Conservation (phyloP, 805 yeast species). For the Ogataea polymorpha region DNA sequence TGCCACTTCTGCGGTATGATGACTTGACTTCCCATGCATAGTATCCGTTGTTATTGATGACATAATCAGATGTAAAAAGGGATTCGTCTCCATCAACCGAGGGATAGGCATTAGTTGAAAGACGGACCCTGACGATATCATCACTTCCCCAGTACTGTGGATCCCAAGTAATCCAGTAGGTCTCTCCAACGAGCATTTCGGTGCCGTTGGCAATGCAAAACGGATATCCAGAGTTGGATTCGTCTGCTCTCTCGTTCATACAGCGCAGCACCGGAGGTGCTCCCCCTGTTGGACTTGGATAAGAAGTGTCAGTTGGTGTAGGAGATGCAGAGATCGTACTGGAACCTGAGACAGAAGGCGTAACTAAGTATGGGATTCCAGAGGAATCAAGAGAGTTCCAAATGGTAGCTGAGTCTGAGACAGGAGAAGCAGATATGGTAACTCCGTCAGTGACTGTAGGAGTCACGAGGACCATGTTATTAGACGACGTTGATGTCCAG, state of each 20-base stretch:
- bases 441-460: constrained; percentile 54
- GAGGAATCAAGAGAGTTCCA: constrained; percentile 44
- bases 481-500: constrained; percentile 37
- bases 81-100: constrained; percentile 31
- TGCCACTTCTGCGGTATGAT: constrained; percentile 22
- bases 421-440: constrained; percentile 42
- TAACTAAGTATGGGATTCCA: constrained; percentile 41
- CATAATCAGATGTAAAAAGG: constrained; percentile 33
- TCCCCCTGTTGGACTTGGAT: constrained; percentile 36
- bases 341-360: constrained; percentile 38
- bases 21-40: constrained; percentile 36
- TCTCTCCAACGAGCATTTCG: constrained; percentile 44
- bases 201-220: constrained; percentile 44
- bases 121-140: constrained; percentile 34
- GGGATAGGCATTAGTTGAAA: constrained; percentile 36
- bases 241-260: constrained; percentile 35
- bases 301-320: constrained; percentile 35
- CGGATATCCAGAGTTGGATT: constrained; percentile 26
- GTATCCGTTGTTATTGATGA: constrained; percentile 39
- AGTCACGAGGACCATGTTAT: constrained; percentile 22
- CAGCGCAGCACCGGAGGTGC: constrained; percentile 46
- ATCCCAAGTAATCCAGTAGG: constrained; percentile 41
- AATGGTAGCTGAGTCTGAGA: constrained; percentile 34
- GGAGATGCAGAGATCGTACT: constrained; percentile 40
- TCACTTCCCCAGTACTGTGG: constrained; percentile 41